Conservation (phyloP, 129 eudicot genomes). For the Tanacetum coccineum region DNA sequence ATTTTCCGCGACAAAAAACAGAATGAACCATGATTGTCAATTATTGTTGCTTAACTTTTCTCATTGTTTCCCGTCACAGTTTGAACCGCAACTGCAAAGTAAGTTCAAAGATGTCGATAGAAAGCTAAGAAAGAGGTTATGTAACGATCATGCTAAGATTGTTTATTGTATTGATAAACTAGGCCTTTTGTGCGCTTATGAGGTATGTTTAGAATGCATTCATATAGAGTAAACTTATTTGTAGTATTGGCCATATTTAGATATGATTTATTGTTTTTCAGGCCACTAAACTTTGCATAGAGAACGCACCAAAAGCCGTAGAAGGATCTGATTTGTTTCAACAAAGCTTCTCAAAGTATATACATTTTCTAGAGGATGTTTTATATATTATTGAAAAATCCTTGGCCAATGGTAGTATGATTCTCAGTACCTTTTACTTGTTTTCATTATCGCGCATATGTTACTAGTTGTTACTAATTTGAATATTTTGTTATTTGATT, state of each 20-base stretch:
- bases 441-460: background rate
- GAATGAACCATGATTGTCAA: background rate
- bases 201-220: conserved; percentile 35
- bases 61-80: conserved; percentile 33
- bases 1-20: background rate
- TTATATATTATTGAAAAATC: conserved; percentile 31
- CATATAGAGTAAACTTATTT: background rate
- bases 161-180: conserved; percentile 66
- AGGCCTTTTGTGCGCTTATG: conserved; percentile 72
- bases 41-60: background rate
- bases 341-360: conserved; percentile 34
- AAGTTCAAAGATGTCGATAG: conserved; percentile 35
- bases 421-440: background rate
- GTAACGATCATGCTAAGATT: conserved; percentile 43
- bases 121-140: conserved; percentile 41
- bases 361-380: conserved; percentile 48
- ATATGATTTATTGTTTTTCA: conserved; percentile 25
- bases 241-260: background rate
- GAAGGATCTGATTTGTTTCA: conserved; percentile 38
- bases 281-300: conserved; percentile 60
- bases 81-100: conserved; percentile 39
- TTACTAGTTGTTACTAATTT: background rate
- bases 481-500: conserved; percentile 22
- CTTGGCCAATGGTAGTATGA: conserved; percentile 49
- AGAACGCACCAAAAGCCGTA: conserved; percentile 28